Percentiles rank a stretch among this genome's conserved stretches.
phyloP scores from a whole-genome alignment of 192 early-diverging fungal genomes.

The Backusella mclennaniae region DNA sequence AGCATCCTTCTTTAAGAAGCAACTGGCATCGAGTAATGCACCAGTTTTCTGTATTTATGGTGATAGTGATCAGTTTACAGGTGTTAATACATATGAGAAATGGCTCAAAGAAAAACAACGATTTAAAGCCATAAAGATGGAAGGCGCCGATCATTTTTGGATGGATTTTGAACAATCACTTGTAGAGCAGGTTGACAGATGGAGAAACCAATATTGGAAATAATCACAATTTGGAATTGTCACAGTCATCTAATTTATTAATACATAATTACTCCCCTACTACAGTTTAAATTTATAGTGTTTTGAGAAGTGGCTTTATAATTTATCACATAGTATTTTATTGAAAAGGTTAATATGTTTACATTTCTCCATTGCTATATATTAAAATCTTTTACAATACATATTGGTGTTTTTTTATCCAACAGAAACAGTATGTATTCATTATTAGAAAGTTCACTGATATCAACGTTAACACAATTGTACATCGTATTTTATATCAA shows the following conservation, averaged over 20 bases:
- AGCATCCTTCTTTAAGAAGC: constrained; percentile 11
- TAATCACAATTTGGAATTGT: background rate
- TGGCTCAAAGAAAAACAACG: constrained; percentile 2
- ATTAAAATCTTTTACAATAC: too few relatives aligned
- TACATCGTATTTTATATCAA: background rate
- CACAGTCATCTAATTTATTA: background rate
- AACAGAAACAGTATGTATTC: too few relatives aligned
- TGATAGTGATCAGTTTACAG: constrained; percentile 26
- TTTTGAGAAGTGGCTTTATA: background rate
- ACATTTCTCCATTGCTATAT: too few relatives aligned
- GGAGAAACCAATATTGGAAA: constrained; percentile 7
- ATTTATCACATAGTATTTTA: background rate
- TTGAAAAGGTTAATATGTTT: too few relatives aligned
- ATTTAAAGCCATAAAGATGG: background rate
- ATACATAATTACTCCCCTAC: background rate
- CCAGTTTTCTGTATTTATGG: constrained; percentile 17
- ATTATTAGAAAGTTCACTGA: too few relatives aligned
- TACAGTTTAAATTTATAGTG: background rate
- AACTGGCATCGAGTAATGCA: background rate
- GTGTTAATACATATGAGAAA: background rate
- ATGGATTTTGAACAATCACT: constrained; percentile 12
- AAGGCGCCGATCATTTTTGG: constrained; percentile 29
- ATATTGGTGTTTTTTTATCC: too few relatives aligned
- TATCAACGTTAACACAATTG: too few relatives aligned
- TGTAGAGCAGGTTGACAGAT: constrained; percentile 1